Conservation (phyloP, 805 yeast genomes). For the Schwanniomyces polymorphus region DNA sequence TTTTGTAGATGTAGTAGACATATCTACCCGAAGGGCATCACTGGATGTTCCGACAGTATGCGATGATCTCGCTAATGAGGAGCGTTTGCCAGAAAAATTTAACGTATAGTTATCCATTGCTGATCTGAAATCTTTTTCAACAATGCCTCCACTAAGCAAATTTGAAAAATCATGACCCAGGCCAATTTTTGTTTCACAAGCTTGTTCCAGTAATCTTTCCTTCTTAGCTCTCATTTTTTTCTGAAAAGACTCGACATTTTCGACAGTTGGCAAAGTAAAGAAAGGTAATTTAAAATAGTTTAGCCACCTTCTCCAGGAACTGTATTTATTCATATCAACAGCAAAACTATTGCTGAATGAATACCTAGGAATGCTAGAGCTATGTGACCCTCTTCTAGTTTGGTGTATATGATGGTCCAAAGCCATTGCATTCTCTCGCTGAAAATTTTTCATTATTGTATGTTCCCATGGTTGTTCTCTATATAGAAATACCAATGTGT, state of each 20-base stretch:
- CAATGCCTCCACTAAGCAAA: conserved; percentile 28
- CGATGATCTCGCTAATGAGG: background rate
- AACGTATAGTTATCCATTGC: conserved; percentile 30
- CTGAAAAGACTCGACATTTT: conserved; percentile 23
- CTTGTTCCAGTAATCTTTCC: conserved; percentile 5
- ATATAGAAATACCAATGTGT: conserved; percentile 69
- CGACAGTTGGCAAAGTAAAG: conserved; percentile 43
- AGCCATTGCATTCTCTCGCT: conserved; percentile 28
- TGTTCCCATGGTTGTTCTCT: conserved; percentile 80
- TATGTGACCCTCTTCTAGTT: conserved; percentile 14
- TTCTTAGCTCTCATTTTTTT: conserved; percentile 13
- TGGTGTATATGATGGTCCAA: conserved; percentile 20
- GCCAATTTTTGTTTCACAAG: background rate
- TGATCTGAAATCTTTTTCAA: conserved; percentile 27
- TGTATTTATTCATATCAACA: conserved; percentile 27
- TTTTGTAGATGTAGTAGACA: background rate
- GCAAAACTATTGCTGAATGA: conserved; percentile 29
- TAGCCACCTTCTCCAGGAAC: conserved; percentile 40
- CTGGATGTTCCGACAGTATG: background rate
- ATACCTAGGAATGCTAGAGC: conserved; percentile 21
- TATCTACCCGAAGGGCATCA: background rate
- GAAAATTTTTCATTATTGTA: conserved; percentile 39
- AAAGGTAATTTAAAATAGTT: conserved; percentile 42
- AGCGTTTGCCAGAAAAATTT: conserved; percentile 13
- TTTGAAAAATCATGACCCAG: conserved; percentile 35